Percentiles rank a stretch among this genome's conserved stretches.
These are phyloP conservation scores for Crithidia acanthocephali DNA, from an alignment of 208 protist genomes.

Conservation along the genomic window DNA sequence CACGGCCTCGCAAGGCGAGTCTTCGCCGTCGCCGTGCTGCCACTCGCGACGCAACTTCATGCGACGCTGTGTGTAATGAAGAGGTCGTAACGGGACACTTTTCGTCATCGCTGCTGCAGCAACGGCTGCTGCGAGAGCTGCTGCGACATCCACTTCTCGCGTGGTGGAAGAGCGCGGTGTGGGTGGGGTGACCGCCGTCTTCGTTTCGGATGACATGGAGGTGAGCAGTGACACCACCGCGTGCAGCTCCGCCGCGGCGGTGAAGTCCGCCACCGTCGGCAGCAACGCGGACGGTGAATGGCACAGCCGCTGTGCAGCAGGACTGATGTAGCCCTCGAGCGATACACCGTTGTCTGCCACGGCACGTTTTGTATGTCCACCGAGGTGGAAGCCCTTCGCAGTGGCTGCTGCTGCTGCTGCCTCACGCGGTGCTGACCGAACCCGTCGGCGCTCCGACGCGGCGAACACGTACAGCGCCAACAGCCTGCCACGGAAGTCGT, in stretches of 20 bases:
- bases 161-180: too few relatives aligned
- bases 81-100: background rate
- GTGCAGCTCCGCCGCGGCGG: background rate
- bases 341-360: background rate
- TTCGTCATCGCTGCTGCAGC: background rate
- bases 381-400: too few relatives aligned
- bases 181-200: too few relatives aligned
- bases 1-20: constrained; percentile 6
- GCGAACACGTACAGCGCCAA: constrained; percentile 37
- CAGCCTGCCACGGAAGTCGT: constrained; percentile 38
- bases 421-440: background rate
- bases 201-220: too few relatives aligned
- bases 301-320: constrained; percentile 9
- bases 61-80: constrained; percentile 4
- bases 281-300: background rate
- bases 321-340: background rate
- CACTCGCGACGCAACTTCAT: constrained; percentile 5
- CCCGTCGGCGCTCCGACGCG: constrained; percentile 7
- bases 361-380: background rate
- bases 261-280: constrained; percentile 1
- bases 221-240: background rate
- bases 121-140: background rate
- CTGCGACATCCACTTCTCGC: too few relatives aligned
- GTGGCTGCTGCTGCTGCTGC: background rate
- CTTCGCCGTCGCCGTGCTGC: background rate